These are phyloP conservation scores for Paraconiothyrium brasiliense DNA, from an alignment of 2,329 filamentous ascomycete species.

Conservation along the genomic window DNA sequence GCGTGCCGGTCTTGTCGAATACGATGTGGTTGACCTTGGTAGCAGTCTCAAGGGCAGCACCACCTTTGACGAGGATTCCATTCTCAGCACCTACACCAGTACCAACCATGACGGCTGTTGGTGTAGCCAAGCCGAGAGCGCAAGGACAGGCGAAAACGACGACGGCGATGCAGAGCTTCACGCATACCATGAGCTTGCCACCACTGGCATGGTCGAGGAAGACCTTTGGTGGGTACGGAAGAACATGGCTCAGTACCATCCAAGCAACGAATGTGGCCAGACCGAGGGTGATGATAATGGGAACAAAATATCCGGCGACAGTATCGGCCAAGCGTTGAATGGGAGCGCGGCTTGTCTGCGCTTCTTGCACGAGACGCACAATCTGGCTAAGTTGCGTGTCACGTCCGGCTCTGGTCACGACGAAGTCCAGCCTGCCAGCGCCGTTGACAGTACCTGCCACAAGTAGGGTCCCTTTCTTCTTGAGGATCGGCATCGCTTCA, in stretches of 20 bases:
- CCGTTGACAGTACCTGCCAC: slow-evolving; percentile 97
- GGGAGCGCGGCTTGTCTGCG: slow-evolving; percentile 91
- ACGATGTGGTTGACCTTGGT: slow-evolving; percentile 91
- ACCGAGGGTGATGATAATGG: slow-evolving; percentile 84
- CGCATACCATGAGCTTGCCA: slow-evolving; percentile 93
- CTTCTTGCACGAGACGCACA: slow-evolving; percentile 96
- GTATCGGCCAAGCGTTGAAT: slow-evolving; percentile 93
- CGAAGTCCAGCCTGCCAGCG: slow-evolving; percentile 88
- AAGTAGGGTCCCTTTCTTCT: slow-evolving; percentile 79
- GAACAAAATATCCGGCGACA: slow-evolving; percentile 93
- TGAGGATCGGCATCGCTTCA: slow-evolving; percentile 93
- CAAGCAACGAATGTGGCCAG: slow-evolving; percentile 85
- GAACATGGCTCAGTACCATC: slow-evolving; percentile 92
- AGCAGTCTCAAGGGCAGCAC: slow-evolving; percentile 87
- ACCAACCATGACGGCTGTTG: slow-evolving; percentile 98
- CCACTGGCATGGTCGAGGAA: slow-evolving; percentile 83
- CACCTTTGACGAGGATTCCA: slow-evolving; percentile 97
- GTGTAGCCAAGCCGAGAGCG: slow-evolving; percentile 92
- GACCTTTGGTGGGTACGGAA: slow-evolving; percentile 85
- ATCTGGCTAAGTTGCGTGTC: slow-evolving; percentile 98
- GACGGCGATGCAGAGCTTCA: slow-evolving; percentile 97
- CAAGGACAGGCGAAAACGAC: slow-evolving; percentile 98
- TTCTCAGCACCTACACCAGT: slow-evolving; percentile 96
- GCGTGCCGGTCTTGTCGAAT: slow-evolving; percentile 93
- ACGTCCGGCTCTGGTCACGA: slow-evolving; percentile 88